A percentile compares a stretch with the other conserved stretches of the same genome.
Conservation (phyloP, 768 basidiomycete species). For the Mycena kentingensis region DNA sequence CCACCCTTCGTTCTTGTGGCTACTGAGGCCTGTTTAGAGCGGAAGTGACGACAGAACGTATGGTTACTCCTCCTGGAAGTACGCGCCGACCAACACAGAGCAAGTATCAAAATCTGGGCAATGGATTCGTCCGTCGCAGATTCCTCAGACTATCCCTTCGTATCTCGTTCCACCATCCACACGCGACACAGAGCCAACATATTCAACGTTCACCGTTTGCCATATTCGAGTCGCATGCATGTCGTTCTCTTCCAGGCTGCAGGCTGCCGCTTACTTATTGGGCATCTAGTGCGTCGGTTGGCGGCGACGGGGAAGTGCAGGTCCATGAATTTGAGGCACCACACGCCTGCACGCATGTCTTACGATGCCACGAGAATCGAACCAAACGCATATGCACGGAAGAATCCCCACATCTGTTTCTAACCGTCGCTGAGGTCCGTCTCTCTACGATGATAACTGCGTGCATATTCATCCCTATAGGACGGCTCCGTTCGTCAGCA, state of each 20-base stretch:
- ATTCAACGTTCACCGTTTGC: slow-evolving; percentile 81
- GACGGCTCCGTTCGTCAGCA: slow-evolving; percentile 90
- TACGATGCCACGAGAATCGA: slow-evolving; percentile 71
- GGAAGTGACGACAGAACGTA: slow-evolving; percentile 76
- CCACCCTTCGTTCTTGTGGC: neutral
- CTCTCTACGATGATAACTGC: slow-evolving; percentile 6
- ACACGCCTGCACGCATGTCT: slow-evolving; percentile 51
- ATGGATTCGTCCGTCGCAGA: slow-evolving; percentile 48
- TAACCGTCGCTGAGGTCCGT: slow-evolving; percentile 78
- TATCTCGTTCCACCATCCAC: slow-evolving; percentile 64
- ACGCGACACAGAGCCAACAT: slow-evolving; percentile 86
- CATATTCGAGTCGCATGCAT: slow-evolving; percentile 77
- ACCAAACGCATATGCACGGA: slow-evolving; percentile 83
- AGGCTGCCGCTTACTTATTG: slow-evolving; percentile 6
- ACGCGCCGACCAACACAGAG: no score
- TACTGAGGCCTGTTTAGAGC: slow-evolving; percentile 30
- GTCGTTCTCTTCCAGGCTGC: slow-evolving; percentile 28
- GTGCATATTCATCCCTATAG: slow-evolving; percentile 36
- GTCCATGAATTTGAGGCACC: slow-evolving; percentile 69
- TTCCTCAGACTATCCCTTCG: slow-evolving; percentile 68
- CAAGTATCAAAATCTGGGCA: slow-evolving; percentile 82
- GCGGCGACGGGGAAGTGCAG: slow-evolving; percentile 74
- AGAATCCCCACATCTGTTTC: slow-evolving; percentile 72
- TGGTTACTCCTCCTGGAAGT: slow-evolving; percentile 22
- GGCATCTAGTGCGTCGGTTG: slow-evolving; percentile 61